Evolutionary conservation across 352 stramenopile species (phyloP).

Genomic region (Phytophthora constricta): DNA sequence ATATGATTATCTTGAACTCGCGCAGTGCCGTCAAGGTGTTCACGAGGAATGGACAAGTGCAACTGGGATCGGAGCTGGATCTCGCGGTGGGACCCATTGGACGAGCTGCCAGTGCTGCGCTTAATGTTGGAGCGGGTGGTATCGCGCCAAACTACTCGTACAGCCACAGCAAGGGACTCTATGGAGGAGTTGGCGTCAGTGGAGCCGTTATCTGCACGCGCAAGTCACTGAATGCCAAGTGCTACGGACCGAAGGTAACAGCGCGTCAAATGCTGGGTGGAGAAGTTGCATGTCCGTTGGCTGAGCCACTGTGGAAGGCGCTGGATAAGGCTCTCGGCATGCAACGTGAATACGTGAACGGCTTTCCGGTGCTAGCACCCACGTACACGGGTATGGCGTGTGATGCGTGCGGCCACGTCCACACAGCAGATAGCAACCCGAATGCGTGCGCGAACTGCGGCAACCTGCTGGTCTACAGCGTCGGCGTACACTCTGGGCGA

Average conservation of each 20-base stretch:
- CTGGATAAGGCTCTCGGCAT: conserved; percentile 69
- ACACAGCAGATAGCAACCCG: conserved; percentile 46
- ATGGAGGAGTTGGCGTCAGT: conserved; percentile 73
- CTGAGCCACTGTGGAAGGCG: conserved; percentile 67
- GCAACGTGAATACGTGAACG: conserved; percentile 68
- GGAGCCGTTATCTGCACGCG: conserved; percentile 77
- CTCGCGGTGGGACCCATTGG: conserved; percentile 75
- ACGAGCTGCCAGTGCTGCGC: conserved; percentile 61
- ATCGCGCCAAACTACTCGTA: conserved; percentile 85
- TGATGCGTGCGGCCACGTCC: conserved; percentile 61
- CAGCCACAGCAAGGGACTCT: conserved; percentile 77
- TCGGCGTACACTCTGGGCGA: conserved; percentile 70
- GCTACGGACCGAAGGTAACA: conserved; percentile 67
- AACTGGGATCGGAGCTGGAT: conserved; percentile 78
- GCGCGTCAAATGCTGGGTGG: conserved; percentile 71
- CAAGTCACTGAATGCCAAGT: conserved; percentile 79
- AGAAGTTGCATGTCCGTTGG: conserved; percentile 67
- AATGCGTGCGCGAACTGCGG: conserved; percentile 58
- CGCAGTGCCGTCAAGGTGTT: conserved; percentile 81
- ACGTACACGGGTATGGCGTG: conserved; percentile 57
- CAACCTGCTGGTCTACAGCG: conserved; percentile 74
- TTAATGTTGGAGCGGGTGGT: conserved; percentile 67
- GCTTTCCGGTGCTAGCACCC: conserved; percentile 58
- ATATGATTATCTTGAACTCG: conserved; percentile 84
- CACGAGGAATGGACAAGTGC: conserved; percentile 77